phyloP scores from a whole-genome alignment of 345 rosid genomes.

The Clarkia xantiana region DNA sequence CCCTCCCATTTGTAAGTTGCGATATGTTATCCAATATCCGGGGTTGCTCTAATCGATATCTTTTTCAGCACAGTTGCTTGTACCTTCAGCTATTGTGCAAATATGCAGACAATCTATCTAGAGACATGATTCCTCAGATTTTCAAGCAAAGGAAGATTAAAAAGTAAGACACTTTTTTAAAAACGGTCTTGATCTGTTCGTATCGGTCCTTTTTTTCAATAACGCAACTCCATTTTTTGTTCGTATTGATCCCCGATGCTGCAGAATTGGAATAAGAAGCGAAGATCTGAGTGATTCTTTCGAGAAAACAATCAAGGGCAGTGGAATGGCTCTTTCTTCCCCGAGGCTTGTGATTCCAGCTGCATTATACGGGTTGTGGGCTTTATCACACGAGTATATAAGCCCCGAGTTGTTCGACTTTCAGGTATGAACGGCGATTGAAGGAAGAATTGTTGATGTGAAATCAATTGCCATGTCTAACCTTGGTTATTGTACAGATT shows the following conservation, averaged over 20 bases:
- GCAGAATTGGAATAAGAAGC: conserved; percentile 76
- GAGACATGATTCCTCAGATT: conserved; percentile 58
- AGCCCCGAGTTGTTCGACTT: conserved; percentile 52
- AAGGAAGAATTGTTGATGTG: no score
- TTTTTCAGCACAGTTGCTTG: conserved; percentile 61
- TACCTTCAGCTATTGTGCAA: conserved; percentile 80
- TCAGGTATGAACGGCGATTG: conserved; percentile 34
- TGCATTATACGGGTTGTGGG: conserved; percentile 63
- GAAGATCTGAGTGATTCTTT: conserved; percentile 57
- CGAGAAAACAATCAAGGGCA: conserved; percentile 58
- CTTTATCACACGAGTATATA: conserved; percentile 47
- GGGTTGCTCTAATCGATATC: conserved; percentile 15
- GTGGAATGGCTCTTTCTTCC: conserved; percentile 72
- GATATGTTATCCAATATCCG: no score
- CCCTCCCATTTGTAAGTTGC: no score
- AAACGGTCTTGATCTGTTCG: neutral
- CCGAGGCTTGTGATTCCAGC: conserved; percentile 83
- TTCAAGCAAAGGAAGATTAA: conserved; percentile 53
- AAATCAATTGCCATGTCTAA: no score
- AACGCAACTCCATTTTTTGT: no score
- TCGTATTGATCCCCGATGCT: no score
- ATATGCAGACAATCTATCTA: conserved; percentile 56
- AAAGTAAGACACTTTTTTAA: conserved; percentile 27
- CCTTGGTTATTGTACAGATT: conserved; percentile 21
- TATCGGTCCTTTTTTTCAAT: no score